Conservation (phyloP, 352 stramenopile species). For the Pythium chondricola region DNA sequence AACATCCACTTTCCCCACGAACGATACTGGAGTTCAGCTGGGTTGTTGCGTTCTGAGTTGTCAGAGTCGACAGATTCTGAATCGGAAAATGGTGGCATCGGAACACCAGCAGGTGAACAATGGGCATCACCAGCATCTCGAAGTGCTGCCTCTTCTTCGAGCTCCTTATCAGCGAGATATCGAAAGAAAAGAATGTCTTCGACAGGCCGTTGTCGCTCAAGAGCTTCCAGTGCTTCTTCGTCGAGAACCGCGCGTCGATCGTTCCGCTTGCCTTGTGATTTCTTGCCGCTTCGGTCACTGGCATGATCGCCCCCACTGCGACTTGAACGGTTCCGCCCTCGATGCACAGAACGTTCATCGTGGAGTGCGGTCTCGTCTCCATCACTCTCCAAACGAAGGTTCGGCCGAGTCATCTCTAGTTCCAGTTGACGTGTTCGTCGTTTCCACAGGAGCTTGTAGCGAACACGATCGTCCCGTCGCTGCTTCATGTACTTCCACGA, state of each 20-base stretch:
- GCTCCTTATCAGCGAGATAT: slow-evolving; percentile 65
- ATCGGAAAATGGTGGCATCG: slow-evolving; percentile 65
- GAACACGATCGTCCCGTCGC: slow-evolving; percentile 67
- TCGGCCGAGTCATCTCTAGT: slow-evolving; percentile 25
- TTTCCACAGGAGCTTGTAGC: slow-evolving; percentile 68
- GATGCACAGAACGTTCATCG: no score
- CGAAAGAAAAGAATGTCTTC: slow-evolving; percentile 86
- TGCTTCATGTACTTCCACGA: slow-evolving; percentile 82
- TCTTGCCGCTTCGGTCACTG: background rate
- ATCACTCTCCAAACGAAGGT: slow-evolving; percentile 51
- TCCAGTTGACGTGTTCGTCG: slow-evolving; percentile 21
- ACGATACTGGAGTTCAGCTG: slow-evolving; percentile 67
- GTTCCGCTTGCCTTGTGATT: no score
- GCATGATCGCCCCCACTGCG: background rate
- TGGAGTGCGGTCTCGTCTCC: slow-evolving; percentile 35
- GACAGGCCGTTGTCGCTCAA: slow-evolving; percentile 61
- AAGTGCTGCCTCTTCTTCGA: slow-evolving; percentile 11
- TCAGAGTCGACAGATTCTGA: slow-evolving; percentile 79
- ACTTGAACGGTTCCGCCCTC: no score
- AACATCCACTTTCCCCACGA: slow-evolving; percentile 86
- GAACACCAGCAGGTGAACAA: slow-evolving; percentile 4
- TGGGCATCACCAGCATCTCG: background rate
- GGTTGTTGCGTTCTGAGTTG: slow-evolving; percentile 54
- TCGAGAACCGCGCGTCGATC: background rate
- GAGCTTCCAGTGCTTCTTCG: slow-evolving; percentile 44